Base-by-base conservation (phyloP, 1,284 basidiomycete species). In the Rhodotorula sp. region DNA sequence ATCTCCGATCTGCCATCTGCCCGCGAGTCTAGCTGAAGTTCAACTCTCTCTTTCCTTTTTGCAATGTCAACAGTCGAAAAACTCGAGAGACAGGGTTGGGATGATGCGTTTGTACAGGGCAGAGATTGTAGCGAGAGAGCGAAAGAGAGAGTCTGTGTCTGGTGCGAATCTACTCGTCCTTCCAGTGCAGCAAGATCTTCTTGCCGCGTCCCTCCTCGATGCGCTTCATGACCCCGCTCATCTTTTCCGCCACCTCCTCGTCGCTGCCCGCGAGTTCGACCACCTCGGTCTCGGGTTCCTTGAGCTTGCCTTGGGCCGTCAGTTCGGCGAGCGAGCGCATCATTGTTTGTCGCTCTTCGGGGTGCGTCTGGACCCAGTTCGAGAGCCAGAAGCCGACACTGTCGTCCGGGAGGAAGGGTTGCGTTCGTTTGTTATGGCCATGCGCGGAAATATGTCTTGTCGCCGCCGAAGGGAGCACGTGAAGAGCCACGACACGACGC, bases 211-310 rank as follows among this genome's bases (percentile, higher is more conserved):
- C 90, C 15, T 80, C 79, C 20, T 84, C 79, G 74, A 88, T 80
- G 71, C 83, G 84, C 39, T 80, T 79, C 69, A 91, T 82, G 0
- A 85, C 80, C 23, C 84, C 82, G 6, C 82, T 85, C 6, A 87
- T 87, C 56, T 84, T 83, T 67, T 90, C 87, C n/a, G 84, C 85
- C 31, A 85, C 81, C 34, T 80, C 79, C 5, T 54, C 64, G 23
- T 63, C 67, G 3, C 43, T 51, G 1, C 81, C 82, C 34, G 79
- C 77, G 26, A 92, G 83, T 10, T 83, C 83, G 65, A 92, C 78
- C 64, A 91, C 85, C 77, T 90, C 87, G 74, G 90, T 86, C 72
- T 85, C 85, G 3, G 91, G 88, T 64, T 85, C 87, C 72, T 84
- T 83, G 26, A 92, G 83, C 89, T 91, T 87, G 66, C 87, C 85